A percentile compares a stretch with the other conserved stretches of the same genome.
Conservation (phyloP, 192 early-diverging fungal species). For the Coemansia sp. region DNA sequence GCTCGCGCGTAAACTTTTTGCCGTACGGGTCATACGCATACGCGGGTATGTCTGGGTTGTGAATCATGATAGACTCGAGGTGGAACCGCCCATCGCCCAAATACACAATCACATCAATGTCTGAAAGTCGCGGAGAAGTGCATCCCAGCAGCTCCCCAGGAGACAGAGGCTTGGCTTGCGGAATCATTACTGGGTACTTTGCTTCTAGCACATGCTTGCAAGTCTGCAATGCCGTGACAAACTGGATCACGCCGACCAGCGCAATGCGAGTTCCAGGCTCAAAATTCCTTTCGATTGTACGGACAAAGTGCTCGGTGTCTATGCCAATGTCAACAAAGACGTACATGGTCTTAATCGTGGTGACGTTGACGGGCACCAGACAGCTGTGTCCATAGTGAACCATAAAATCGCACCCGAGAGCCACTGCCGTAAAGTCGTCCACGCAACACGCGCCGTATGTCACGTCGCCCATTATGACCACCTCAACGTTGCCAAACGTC, state of each 20-base stretch:
- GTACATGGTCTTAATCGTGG: conserved; percentile 91
- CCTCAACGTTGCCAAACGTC: conserved; percentile 72
- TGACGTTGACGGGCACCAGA: conserved; percentile 93
- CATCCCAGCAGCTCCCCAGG: conserved; percentile 96
- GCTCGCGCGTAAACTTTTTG: conserved; percentile 86
- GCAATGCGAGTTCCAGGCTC: conserved; percentile 67
- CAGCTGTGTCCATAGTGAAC: conserved; percentile 98
- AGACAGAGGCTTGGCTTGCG: conserved; percentile 91
- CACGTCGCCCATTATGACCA: conserved; percentile 97
- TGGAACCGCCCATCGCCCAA: conserved; percentile 97
- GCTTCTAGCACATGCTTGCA: conserved; percentile 41
- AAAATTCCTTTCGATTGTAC: conserved; percentile 85
- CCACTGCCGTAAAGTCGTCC: conserved; percentile 91
- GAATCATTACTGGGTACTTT: conserved; percentile 69
- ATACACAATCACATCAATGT: conserved; percentile 74
- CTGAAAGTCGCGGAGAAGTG: conserved; percentile 79
- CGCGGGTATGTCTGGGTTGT: conserved; percentile 84
- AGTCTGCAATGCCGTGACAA: conserved; percentile 81
- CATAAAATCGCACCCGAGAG: conserved; percentile 93
- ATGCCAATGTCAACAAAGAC: conserved; percentile 99
- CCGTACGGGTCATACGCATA: conserved; percentile 95
- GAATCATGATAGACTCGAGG: conserved; percentile 98
- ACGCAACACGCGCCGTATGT: conserved; percentile 99
- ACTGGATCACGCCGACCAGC: conserved; percentile 93
- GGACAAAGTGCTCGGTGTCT: conserved; percentile 87